These are phyloP conservation scores for Biancaea sappan DNA, from an alignment of 306 rosid genomes.

Conservation along the genomic window DNA sequence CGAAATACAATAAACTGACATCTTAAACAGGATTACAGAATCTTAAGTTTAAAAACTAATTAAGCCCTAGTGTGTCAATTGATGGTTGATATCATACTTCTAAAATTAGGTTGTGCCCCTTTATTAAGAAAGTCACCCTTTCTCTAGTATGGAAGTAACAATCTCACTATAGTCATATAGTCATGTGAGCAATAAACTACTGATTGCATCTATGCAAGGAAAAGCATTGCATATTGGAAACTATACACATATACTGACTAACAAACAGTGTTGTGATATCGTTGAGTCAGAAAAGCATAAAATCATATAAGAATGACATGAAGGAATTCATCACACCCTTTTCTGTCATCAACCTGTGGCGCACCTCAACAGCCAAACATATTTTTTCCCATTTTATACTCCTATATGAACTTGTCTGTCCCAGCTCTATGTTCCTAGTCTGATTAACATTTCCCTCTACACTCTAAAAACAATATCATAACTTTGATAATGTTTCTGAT, in stretches of 20 bases:
- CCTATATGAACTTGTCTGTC: not conserved
- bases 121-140: not conserved
- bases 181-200: not conserved
- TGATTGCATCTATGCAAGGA: not conserved
- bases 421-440: not conserved
- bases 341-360: not conserved
- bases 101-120: no score
- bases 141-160: not conserved
- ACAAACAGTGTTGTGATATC: not conserved
- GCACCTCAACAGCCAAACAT: not conserved
- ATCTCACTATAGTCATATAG: not conserved
- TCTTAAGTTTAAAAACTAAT: not conserved
- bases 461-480: not conserved
- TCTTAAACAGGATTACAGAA: not conserved
- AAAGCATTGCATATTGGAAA: not conserved
- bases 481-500: not conserved
- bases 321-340: not conserved
- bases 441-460: not conserved
- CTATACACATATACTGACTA: not conserved
- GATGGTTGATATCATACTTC: not conserved
- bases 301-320: not conserved
- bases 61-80: not conserved
- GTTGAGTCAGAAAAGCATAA: not conserved
- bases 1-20: not conserved
- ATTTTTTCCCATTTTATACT: not conserved